Conservation (phyloP, 306 rosid species). For the Quercus aquifolioides region DNA sequence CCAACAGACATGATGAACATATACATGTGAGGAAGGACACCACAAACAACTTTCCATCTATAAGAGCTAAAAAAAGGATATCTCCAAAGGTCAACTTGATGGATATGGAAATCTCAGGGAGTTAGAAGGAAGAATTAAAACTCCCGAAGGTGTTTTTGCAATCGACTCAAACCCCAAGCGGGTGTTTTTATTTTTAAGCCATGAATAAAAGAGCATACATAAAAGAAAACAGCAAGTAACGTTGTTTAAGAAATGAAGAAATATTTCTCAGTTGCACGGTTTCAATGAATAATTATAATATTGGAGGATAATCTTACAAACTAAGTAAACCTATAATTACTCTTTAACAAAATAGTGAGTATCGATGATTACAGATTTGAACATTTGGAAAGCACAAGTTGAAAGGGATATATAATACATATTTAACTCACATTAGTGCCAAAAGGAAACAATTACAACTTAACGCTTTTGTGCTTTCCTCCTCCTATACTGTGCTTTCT, state of each 20-base stretch:
- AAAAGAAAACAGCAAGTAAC: not conserved
- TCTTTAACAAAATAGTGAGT: too few species aligned
- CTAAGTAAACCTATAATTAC: too few species aligned
- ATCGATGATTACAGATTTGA: not conserved
- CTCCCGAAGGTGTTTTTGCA: not conserved
- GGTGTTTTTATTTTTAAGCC: not conserved
- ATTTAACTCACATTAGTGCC: not conserved
- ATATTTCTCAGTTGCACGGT: not conserved
- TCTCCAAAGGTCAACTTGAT: not conserved
- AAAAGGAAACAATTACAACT: not conserved
- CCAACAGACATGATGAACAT: conserved; percentile 7
- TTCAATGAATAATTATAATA: not conserved
- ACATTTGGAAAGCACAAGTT: not conserved
- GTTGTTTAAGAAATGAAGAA: not conserved
- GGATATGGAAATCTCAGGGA: not conserved
- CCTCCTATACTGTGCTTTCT: conserved; percentile 68
- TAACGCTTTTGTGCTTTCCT: conserved; percentile 70
- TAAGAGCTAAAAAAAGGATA: not conserved
- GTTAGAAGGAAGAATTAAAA: not conserved
- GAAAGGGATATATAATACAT: not conserved
- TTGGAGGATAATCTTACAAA: not conserved
- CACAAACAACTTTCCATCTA: not conserved
- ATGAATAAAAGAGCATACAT: not conserved
- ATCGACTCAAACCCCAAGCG: too few species aligned
- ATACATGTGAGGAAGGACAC: not conserved